Conservation (phyloP, 805 yeast species). For the Kodamaea hsintzibuensis region DNA sequence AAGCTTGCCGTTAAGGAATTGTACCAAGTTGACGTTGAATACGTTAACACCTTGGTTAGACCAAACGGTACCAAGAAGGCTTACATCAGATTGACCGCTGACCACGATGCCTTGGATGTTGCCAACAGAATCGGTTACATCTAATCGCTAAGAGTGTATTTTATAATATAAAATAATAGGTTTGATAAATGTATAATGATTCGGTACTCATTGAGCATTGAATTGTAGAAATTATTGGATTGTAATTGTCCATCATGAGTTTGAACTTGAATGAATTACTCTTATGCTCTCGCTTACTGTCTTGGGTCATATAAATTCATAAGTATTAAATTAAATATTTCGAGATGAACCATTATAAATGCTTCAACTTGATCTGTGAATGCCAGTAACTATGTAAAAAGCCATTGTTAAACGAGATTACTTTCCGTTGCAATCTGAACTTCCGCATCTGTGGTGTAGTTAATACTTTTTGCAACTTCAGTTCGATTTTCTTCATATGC, state of each 20-base stretch:
- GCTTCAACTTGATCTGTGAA: neutral
- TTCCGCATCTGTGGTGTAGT: neutral
- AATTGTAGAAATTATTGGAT: neutral
- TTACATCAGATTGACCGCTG: constrained; percentile 97
- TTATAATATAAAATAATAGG: constrained; percentile 13
- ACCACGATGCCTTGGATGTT: constrained; percentile 98
- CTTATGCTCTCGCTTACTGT: no score
- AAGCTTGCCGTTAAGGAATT: constrained; percentile 97
- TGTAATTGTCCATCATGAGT: neutral
- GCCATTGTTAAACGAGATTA: neutral
- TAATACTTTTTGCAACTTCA: neutral
- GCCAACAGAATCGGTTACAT: constrained; percentile 99
- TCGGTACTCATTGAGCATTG: neutral
- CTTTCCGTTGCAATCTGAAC: constrained; percentile 4
- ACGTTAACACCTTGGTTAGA: constrained; percentile 96
- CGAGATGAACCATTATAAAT: neutral
- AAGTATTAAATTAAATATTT: neutral
- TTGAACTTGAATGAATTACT: no score
- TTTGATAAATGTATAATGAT: constrained; percentile 2
- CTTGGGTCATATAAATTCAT: neutral
- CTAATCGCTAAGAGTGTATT: constrained; percentile 43
- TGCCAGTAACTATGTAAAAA: constrained; percentile 7
- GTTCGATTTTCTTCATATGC: neutral
- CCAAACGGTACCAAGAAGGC: constrained; percentile 99
- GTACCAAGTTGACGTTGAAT: constrained; percentile 91